Conservation (phyloP, 768 basidiomycete genomes). For the Russula earlei region DNA sequence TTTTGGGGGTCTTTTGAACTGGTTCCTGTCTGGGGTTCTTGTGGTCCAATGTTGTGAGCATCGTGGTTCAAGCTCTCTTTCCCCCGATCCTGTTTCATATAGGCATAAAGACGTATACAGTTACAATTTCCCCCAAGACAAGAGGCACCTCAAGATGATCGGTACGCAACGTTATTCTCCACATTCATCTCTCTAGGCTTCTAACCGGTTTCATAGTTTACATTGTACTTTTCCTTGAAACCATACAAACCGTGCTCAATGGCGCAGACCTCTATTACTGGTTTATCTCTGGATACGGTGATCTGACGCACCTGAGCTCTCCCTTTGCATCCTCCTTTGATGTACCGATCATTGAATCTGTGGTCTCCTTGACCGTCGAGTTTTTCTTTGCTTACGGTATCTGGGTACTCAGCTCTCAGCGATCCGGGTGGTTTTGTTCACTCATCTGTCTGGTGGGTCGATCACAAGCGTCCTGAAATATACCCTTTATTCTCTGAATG, state of each 20-base stretch:
- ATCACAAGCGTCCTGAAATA: neutral
- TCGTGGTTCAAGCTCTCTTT: too few species aligned
- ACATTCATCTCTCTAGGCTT: neutral
- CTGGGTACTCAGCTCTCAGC: neutral
- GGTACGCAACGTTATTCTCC: neutral
- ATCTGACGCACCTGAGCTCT: slow-evolving; percentile 19
- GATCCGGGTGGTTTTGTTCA: neutral
- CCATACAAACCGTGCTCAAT: slow-evolving; percentile 22
- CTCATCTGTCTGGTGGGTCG: slow-evolving; percentile 2
- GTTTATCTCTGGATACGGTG: slow-evolving; percentile 25
- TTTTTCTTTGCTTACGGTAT: slow-evolving; percentile 1
- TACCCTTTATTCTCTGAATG: too few species aligned
- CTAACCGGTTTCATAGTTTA: slow-evolving; percentile 19
- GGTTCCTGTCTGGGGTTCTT: slow-evolving; percentile 24
- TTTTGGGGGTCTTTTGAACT: slow-evolving; percentile 20
- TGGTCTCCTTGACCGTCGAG: neutral
- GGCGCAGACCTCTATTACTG: slow-evolving; percentile 25
- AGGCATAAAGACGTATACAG: slow-evolving; percentile 4
- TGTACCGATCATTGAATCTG: neutral
- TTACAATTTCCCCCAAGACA: slow-evolving; percentile 2
- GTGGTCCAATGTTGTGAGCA: slow-evolving; percentile 25
- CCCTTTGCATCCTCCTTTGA: slow-evolving; percentile 19
- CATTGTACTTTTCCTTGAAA: slow-evolving; percentile 22
- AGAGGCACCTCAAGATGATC: neutral
- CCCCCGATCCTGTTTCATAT: neutral